Evolutionary conservation across 305 asterid genomes (phyloP).

Genomic region (Striga hermonthica): DNA sequence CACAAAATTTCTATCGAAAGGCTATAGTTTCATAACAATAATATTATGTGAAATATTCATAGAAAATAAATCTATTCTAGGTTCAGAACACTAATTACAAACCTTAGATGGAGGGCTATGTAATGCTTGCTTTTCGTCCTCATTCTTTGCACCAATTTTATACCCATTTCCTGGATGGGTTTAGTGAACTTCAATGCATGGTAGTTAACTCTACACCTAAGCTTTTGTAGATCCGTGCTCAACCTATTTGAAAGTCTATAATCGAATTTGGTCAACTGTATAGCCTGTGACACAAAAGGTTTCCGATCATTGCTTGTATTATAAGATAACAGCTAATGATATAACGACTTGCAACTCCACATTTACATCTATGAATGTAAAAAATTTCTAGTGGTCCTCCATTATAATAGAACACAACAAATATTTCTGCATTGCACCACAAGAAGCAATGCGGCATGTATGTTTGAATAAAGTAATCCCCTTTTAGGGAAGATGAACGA

Average conservation of each 20-base stretch:
- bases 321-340: slow-evolving; percentile 24
- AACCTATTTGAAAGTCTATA: slow-evolving; percentile 91
- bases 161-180: slow-evolving; percentile 76
- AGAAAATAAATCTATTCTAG: slow-evolving; percentile 12
- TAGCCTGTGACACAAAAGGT: slow-evolving; percentile 67
- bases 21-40: slow-evolving; percentile 7
- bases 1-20: slow-evolving; percentile 25
- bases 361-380: slow-evolving; percentile 20
- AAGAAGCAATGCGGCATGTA: slow-evolving; percentile 16
- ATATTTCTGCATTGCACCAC: slow-evolving; percentile 6
- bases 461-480: slow-evolving; percentile 13
- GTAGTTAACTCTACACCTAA: slow-evolving; percentile 92
- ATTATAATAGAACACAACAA: slow-evolving; percentile 25
- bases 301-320: slow-evolving; percentile 28
- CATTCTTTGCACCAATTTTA: slow-evolving; percentile 75
- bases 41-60: slow-evolving; percentile 7
- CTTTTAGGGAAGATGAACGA: too few relatives aligned
- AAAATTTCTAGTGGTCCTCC: slow-evolving; percentile 17
- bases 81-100: slow-evolving; percentile 23
- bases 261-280: slow-evolving; percentile 85
- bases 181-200: slow-evolving; percentile 89
- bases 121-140: slow-evolving; percentile 77
- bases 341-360: slow-evolving; percentile 7
- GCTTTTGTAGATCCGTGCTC: slow-evolving; percentile 81
- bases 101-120: slow-evolving; percentile 94